Evolutionary conservation across 306 rosid genomes (phyloP), one percentile per base, ranked within the genome.

Genomic region (Chamaecrista fasciculata): DNA sequence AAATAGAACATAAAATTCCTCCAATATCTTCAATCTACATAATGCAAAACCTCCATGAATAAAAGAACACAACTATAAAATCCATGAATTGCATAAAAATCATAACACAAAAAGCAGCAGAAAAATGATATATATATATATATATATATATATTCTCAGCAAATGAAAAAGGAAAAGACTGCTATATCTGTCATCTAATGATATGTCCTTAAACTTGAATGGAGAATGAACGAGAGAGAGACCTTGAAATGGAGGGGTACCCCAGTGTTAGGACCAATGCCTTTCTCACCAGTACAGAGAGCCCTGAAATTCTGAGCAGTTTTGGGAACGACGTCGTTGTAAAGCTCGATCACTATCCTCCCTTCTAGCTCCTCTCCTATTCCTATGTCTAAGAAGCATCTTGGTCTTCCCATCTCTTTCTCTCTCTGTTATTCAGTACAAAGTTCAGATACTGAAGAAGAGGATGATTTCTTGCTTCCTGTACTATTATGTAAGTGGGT

Each of bases 221-320:
- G 16, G 26, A 21, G 11, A 11, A 40, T 11, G 46, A 11, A 34
- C 39, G 8, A 48, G 8, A 33, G 36, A 33, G 36, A 8, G 62
- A 89, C 98, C 98, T 92, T 89, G 85, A 70, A 92, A 76, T 89
- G 96, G 19, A 91, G 94, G 51, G 97, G 90, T 19, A 77, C 90
- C 33, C 89, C 92, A 24, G 98, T 92, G 66, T 76, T 76, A 0
- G 92, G 85, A 53, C 85, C 98, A 81, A 84, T 81, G 81, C 98
- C 98, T 74, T 86, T 89, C 70, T 89, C 91, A 1, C 97, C 97
- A 3, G 98, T 89, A 71, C 98, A 92, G 39, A 92, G 92, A 74
- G 95, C 96, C 74, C 89, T 92, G 79, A 92, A 92, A 78, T 89
- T 92, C 69, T 87, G 87, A 24, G 86, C 76, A 12, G 96, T 92